A percentile compares a stretch with the other conserved stretches of the same genome.
Evolutionary conservation across 208 protist species (phyloP).

Genomic region (Porcisia hertigi): DNA sequence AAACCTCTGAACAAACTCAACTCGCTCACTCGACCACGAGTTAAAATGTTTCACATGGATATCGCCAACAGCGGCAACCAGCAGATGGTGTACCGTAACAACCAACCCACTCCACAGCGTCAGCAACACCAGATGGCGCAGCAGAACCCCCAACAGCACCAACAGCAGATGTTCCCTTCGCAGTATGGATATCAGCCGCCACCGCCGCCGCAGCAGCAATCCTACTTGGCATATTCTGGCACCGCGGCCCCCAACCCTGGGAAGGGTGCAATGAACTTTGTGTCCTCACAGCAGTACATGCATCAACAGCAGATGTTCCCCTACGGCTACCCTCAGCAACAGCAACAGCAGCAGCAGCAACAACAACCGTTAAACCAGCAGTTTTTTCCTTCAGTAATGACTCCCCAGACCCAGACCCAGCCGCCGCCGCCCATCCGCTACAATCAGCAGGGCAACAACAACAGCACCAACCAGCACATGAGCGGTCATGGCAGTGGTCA

Average conservation of each 20-base stretch:
- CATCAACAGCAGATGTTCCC: slow-evolving; percentile 37
- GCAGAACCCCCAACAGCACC: slow-evolving; percentile 15
- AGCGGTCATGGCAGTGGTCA: background rate
- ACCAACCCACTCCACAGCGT: slow-evolving; percentile 18
- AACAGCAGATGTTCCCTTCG: slow-evolving; percentile 10
- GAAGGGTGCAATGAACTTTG: slow-evolving; percentile 24
- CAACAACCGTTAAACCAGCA: slow-evolving; percentile 21
- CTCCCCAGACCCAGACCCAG: slow-evolving; percentile 12
- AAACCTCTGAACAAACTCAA: background rate
- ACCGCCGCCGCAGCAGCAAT: slow-evolving; percentile 13
- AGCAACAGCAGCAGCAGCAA: background rate
- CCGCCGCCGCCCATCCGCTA: slow-evolving; percentile 20
- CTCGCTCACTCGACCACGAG: background rate
- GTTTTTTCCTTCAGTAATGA: background rate
- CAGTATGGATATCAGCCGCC: slow-evolving; percentile 23
- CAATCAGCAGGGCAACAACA: slow-evolving; percentile 31
- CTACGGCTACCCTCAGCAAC: slow-evolving; percentile 30
- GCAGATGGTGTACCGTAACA: slow-evolving; percentile 39
- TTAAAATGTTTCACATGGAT: slow-evolving; percentile 38
- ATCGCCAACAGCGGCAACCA: slow-evolving; percentile 37
- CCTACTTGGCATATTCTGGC: slow-evolving; percentile 28
- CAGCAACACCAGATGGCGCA: slow-evolving; percentile 25
- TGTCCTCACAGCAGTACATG: slow-evolving; percentile 20
- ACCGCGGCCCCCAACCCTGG: slow-evolving; percentile 1
- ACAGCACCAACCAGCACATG: slow-evolving; percentile 28